phyloP scores from a whole-genome alignment of 1,139 yeast species.

The Candida sanyaensis region DNA sequence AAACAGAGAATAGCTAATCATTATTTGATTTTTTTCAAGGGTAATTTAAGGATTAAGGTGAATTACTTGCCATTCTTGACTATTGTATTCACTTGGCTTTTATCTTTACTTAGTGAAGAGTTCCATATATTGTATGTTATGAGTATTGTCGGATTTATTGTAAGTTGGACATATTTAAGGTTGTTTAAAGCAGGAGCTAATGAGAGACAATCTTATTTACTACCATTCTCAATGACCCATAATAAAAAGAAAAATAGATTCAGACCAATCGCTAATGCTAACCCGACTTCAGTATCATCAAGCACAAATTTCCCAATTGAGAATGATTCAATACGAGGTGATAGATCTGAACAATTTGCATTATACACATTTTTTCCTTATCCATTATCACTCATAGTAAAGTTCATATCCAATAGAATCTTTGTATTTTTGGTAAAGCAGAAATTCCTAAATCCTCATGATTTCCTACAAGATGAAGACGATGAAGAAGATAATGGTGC shows the following conservation, averaged over 20 bases:
- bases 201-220: slow-evolving; percentile 43
- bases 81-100: slow-evolving; percentile 18
- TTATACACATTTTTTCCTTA: slow-evolving; percentile 46
- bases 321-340: slow-evolving; percentile 30
- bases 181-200: slow-evolving; percentile 43
- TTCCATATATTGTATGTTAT: slow-evolving; percentile 28
- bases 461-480: slow-evolving; percentile 21
- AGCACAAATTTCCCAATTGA: slow-evolving; percentile 24
- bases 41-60: slow-evolving; percentile 39
- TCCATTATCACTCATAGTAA: slow-evolving; percentile 36
- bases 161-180: slow-evolving; percentile 44
- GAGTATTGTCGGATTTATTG: slow-evolving; percentile 30
- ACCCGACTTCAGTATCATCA: slow-evolving; percentile 9
- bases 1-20: slow-evolving; percentile 48
- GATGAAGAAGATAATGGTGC: slow-evolving; percentile 25
- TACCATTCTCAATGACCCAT: slow-evolving; percentile 30
- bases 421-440: slow-evolving; percentile 23
- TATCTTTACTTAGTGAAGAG: slow-evolving; percentile 30
- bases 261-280: slow-evolving; percentile 4
- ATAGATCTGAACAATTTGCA: slow-evolving; percentile 44
- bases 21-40: slow-evolving; percentile 42
- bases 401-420: slow-evolving; percentile 18
- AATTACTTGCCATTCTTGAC: slow-evolving; percentile 39
- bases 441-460: slow-evolving; percentile 27
- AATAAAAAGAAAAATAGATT: slow-evolving; percentile 11